Base-by-base conservation (phyloP, 2,329 filamentous ascomycete species). In the Aspergillus sp. region DNA sequence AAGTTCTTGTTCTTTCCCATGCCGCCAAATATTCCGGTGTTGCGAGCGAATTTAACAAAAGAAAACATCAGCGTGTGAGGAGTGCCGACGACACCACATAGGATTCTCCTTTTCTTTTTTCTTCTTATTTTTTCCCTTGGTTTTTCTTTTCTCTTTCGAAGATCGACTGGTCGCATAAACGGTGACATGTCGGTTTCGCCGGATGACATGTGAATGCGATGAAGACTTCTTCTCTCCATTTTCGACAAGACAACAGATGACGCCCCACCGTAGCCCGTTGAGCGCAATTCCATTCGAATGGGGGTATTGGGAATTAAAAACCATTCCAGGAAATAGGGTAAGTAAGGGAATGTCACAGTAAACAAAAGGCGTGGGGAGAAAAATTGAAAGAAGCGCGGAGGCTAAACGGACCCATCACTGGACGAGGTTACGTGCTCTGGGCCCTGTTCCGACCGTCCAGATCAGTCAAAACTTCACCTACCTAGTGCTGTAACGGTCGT, bases 401-500 rank as follows among this genome's bases (percentile, higher is more conserved):
- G 60, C 65, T 69, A 66, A 25, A 61, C 62, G 64, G 62, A 59
- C 57, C 66, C 62, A 57, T 53, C 49, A 52, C 58, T 41, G 21
- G 55, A 57, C 36, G 48, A 56, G 57, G 60, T 58, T 61, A 65
- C 59, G 62, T 65, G 54, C 53, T 57, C 60, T 65, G 59, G 32
- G 63, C 49, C 58, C 27, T 51, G 56, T 38, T 57, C 68, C 59
- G 61, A 65, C 66, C 57, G 53, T 59, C 66, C 57, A 62, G 60
- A 56, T 60, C 65, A 53, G 61, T 36, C 32, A 65, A 61, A 64
- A 53, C 63, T 66, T 66, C 68, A 74, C 74, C 74, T 78, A 78
- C 74, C 77, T 75, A 66, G 71, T 68, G 64, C 66, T 71, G 65
- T 78, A 77, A 62, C 77, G 72, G 62, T 78, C 77, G 62, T 78